Evolutionary conservation across 495 filamentous ascomycete species (phyloP), one percentile per base, ranked within the genome.

Genomic region (Podospora appendiculata): DNA sequence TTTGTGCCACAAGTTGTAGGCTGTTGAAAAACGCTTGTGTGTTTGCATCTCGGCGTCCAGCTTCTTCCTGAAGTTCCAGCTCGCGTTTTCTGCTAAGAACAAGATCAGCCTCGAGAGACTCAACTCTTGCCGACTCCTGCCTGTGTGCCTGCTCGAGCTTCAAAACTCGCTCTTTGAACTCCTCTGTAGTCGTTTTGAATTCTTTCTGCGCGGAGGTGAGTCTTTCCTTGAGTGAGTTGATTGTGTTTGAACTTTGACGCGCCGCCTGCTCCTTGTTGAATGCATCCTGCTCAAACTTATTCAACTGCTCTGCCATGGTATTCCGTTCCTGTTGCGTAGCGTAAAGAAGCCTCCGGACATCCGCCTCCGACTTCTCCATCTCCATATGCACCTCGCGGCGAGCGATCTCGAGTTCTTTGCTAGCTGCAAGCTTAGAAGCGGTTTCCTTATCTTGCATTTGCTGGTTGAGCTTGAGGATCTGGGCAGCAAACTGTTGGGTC

Each of bases 381-480:
- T 58, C 50, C 8, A 51, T 12, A 6, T 38, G 17, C 25, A 45
- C 33, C 8, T 60, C 54, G 8, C 42, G 48, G 0, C 58, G 52
- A 35, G 48, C 55, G 2, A 44, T 36, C 2, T 54, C 44, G 0
- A 35, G 43, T 0, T 53, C 34, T 35, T 56, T 16, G 8, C 47
- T 32, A 2, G 13, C 38, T 39, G 34, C 32, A 2, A n/a, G 0
- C 19, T 32, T 55, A 17, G 17, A 16, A n/a, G 13, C 44, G 6
- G 39, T 17, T 1, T 67, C 59, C 16, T 57, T 57, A 4, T 58
- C 56, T 13, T 48, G 45, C 1, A 67, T 8, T n/a, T 48, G 13
- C 32, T 65, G 53, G 10, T 51, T 49, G 13, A 67, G 53, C 17
- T 56, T 53, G 7, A 48, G 33, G 12, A 58, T 6, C 8, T 59